Evolutionary conservation across 2,329 filamentous ascomycete species (phyloP).

Genomic region (Ascochyta lentis): DNA sequence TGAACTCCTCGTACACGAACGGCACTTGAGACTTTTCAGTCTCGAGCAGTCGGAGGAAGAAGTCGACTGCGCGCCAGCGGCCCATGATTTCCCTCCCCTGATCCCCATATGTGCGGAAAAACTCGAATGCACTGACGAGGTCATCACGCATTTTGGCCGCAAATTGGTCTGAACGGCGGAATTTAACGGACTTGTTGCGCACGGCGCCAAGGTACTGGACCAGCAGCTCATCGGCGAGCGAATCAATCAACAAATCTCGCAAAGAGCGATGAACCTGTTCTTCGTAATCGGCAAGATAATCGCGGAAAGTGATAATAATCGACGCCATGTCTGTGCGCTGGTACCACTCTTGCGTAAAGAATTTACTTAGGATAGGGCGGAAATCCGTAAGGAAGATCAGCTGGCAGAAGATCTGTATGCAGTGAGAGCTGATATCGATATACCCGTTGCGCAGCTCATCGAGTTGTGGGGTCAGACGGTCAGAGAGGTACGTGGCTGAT

Average conservation of each 20-base stretch:
- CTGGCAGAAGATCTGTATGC: constrained; percentile 83
- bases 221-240: constrained; percentile 89
- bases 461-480: constrained; percentile 73
- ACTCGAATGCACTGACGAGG: constrained; percentile 86
- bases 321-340: constrained; percentile 84
- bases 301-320: constrained; percentile 92
- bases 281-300: constrained; percentile 90
- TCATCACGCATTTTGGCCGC: constrained; percentile 94
- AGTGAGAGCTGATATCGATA: constrained; percentile 93
- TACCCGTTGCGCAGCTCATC: constrained; percentile 84
- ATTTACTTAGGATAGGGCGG: constrained; percentile 78
- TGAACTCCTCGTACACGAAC: constrained; percentile 82
- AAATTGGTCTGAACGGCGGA: constrained; percentile 85
- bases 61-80: constrained; percentile 90
- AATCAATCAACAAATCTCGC: constrained; percentile 89
- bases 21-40: constrained; percentile 76
- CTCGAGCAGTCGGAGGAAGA: constrained; percentile 78
- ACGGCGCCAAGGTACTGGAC: constrained; percentile 83
- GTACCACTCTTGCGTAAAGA: constrained; percentile 95
- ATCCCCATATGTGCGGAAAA: constrained; percentile 68
- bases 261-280: constrained; percentile 84
- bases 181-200: constrained; percentile 88
- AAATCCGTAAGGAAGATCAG: constrained; percentile 94
- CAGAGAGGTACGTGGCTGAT: constrained; percentile 74
- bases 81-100: constrained; percentile 74